Percentiles rank a stretch among this genome's conserved stretches.
Evolutionary conservation across 2,329 filamentous ascomycete genomes (phyloP).

Genomic region (Beauveria caledonica): DNA sequence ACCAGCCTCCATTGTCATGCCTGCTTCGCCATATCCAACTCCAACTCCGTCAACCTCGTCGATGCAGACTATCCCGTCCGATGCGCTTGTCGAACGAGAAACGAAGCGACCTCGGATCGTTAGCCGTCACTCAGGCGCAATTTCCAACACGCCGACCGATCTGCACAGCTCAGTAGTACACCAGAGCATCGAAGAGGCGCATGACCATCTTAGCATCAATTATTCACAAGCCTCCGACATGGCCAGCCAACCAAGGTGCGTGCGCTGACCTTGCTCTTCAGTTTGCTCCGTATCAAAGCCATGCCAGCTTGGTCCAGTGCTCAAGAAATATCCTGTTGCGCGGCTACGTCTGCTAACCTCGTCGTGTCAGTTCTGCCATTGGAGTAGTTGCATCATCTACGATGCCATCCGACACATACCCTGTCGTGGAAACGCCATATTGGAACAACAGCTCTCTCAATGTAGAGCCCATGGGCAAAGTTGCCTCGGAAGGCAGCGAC

Average conservation of each 20-base stretch:
- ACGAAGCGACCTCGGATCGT: not conserved
- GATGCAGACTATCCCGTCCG: not conserved
- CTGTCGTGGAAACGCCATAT: not conserved
- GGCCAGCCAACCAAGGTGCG: slow-evolving; percentile 1
- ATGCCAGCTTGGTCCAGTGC: no score
- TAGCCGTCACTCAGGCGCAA: not conserved
- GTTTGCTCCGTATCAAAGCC: no score
- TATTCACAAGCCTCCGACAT: not conserved
- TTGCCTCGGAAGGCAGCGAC: not conserved
- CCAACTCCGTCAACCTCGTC: not conserved
- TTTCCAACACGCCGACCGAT: not conserved
- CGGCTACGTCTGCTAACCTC: not conserved
- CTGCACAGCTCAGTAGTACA: not conserved
- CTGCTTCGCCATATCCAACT: not conserved
- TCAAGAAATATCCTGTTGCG: not conserved
- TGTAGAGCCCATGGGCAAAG: not conserved
- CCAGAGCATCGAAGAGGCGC: not conserved
- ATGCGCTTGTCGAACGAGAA: not conserved
- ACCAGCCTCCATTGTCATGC: not conserved
- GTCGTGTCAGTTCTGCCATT: not conserved
- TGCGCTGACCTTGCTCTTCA: not conserved
- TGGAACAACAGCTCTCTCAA: not conserved
- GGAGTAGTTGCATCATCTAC: not conserved
- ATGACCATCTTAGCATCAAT: not conserved
- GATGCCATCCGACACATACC: not conserved